These are phyloP conservation scores for Cytospora chrysosperma DNA, from an alignment of 2,329 filamentous ascomycete genomes.

Conservation along the genomic window DNA sequence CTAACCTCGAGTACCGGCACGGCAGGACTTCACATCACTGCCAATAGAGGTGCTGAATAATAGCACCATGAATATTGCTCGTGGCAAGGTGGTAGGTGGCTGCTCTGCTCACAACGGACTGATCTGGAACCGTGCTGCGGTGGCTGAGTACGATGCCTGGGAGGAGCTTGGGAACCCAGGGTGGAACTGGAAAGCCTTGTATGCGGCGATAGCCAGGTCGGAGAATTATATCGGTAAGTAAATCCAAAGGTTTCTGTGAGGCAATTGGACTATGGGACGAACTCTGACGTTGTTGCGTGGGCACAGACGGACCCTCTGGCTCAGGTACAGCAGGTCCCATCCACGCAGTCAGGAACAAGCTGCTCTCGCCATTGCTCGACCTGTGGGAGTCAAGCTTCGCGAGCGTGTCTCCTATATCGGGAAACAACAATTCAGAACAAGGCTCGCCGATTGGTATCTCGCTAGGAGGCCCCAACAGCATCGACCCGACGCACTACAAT, in stretches of 20 bases:
- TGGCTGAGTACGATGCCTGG: conserved; percentile 56
- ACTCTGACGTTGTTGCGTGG: neutral
- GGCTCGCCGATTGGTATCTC: neutral
- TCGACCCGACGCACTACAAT: conserved; percentile 35
- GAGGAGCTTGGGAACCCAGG: conserved; percentile 55
- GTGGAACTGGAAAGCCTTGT: conserved; percentile 51
- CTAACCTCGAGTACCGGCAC: no score
- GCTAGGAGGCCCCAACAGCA: conserved; percentile 24
- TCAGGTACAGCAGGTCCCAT: neutral
- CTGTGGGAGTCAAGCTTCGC: neutral
- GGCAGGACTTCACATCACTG: conserved; percentile 36
- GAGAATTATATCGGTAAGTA: conserved; percentile 10
- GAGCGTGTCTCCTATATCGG: neutral
- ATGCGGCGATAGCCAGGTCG: conserved; percentile 3
- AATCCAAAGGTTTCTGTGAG: neutral
- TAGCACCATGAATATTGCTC: conserved; percentile 41
- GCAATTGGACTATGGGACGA: conserved; percentile 1
- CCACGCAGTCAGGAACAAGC: neutral
- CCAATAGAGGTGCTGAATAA: conserved; percentile 40
- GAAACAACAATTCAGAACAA: neutral
- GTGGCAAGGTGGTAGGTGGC: conserved; percentile 58
- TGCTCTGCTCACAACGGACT: conserved; percentile 61
- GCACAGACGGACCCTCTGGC: neutral
- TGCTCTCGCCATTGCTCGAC: neutral
- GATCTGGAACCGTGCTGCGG: conserved; percentile 49